Percentiles rank a stretch among this genome's conserved stretches.
Conservation (phyloP, 2,329 filamentous ascomycete species). For the Dactylellina parvicollis region DNA sequence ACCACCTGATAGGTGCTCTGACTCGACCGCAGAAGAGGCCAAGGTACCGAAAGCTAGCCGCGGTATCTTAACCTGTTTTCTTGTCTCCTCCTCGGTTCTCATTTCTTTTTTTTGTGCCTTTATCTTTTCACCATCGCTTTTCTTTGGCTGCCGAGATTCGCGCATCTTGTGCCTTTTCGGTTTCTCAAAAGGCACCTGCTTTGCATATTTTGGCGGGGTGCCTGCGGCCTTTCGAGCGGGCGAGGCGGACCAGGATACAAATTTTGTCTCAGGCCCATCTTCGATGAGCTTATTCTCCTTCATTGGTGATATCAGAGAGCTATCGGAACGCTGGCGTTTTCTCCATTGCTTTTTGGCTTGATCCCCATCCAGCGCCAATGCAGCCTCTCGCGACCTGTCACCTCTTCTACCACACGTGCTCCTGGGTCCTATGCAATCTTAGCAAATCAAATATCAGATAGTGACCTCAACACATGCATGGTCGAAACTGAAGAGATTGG, state of each 20-base stretch:
- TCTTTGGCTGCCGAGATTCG: constrained; percentile 43
- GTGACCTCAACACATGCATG: constrained; percentile 24
- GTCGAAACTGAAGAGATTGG: constrained; percentile 9
- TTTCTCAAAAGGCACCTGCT: constrained; percentile 30
- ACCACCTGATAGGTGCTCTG: constrained; percentile 29
- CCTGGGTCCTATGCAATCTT: constrained; percentile 29
- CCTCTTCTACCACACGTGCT: constrained; percentile 6
- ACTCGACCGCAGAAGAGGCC: constrained; percentile 49
- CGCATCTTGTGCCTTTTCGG: constrained; percentile 48
- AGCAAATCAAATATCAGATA: constrained; percentile 45
- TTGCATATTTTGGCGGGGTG: constrained; percentile 4
- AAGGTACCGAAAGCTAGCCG: constrained; percentile 42
- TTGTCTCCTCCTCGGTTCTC: background rate
- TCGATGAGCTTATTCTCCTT: constrained; percentile 31
- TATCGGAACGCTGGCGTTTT: constrained; percentile 43
- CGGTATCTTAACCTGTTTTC: constrained; percentile 13
- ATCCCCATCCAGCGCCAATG: constrained; percentile 24
- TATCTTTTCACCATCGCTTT: background rate
- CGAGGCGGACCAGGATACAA: constrained; percentile 39
- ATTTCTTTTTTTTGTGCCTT: constrained; percentile 37
- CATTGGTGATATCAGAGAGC: constrained; percentile 50
- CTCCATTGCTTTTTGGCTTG: constrained; percentile 22
- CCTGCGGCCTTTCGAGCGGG: constrained; percentile 18
- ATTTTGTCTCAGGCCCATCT: constrained; percentile 37
- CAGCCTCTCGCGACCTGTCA: constrained; percentile 32